phyloP scores from a whole-genome alignment of 2,329 filamentous ascomycete species.

The Ophiobolus disseminans region DNA sequence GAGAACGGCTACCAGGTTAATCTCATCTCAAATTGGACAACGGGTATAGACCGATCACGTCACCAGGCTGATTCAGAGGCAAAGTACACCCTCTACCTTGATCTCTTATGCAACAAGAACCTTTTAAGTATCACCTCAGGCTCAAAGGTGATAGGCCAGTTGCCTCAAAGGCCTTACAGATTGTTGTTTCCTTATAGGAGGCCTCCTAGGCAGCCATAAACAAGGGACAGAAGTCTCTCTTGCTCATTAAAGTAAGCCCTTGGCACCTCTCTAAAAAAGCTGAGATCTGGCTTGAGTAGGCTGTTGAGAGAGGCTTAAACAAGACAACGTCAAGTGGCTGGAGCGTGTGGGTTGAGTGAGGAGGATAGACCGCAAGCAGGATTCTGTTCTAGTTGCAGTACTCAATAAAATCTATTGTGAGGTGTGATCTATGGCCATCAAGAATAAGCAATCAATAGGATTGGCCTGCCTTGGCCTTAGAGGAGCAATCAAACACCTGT shows the following conservation, averaged over 20 bases:
- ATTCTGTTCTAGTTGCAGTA: too few relatives aligned
- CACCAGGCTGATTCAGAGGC: constrained; percentile 12
- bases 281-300: too few relatives aligned
- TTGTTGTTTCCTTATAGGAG: constrained; percentile 10
- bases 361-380: too few relatives aligned
- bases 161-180: constrained; percentile 5
- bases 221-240: constrained; percentile 9
- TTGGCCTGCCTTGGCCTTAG: constrained; percentile 12
- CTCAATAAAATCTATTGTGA: too few relatives aligned
- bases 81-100: constrained; percentile 16
- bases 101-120: constrained; percentile 9
- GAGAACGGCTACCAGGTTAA: neutral
- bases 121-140: neutral
- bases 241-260: too few relatives aligned
- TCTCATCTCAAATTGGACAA: constrained; percentile 10
- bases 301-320: too few relatives aligned
- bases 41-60: constrained; percentile 10
- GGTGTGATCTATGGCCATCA: constrained; percentile 1
- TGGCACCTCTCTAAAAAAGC: too few relatives aligned
- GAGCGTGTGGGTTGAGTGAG: too few relatives aligned
- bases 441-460: constrained; percentile 9
- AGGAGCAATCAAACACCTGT: constrained; percentile 16
- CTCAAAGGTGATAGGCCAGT: constrained; percentile 12
- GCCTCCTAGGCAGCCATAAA: constrained; percentile 7
- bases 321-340: too few relatives aligned